Conservation (phyloP, 2,329 filamentous ascomycete species). For the Microdochium nivale region DNA sequence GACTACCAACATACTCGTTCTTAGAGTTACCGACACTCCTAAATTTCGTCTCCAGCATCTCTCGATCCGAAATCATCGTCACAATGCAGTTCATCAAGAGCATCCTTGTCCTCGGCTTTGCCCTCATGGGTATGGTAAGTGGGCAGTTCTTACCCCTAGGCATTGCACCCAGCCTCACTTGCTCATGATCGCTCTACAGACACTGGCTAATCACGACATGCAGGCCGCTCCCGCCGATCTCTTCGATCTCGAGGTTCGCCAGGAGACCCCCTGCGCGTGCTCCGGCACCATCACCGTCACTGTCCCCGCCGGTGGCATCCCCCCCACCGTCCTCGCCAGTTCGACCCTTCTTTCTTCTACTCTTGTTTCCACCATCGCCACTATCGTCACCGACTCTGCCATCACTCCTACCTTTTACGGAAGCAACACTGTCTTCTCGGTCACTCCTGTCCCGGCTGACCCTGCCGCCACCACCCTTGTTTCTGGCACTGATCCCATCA, state of each 20-base stretch:
- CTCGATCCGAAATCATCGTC: constrained; percentile 5
- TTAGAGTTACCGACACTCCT: not conserved
- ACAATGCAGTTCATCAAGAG: constrained; percentile 19
- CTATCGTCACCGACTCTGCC: not conserved
- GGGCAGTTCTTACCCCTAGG: not conserved
- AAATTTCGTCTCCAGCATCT: constrained; percentile 5
- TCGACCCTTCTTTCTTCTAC: constrained; percentile 1
- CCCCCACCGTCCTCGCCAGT: constrained; percentile 2
- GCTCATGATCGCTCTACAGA: not conserved
- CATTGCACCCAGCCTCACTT: not conserved
- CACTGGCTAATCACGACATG: not conserved
- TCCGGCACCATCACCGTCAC: constrained; percentile 11
- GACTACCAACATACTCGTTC: not conserved
- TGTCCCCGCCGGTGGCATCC: constrained; percentile 1
- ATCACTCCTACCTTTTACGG: no score
- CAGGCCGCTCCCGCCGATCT: constrained; percentile 1
- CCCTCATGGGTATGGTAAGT: constrained; percentile 17
- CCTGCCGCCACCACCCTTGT: no score
- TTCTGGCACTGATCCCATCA: no score
- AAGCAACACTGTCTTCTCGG: not conserved
- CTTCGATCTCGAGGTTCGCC: constrained; percentile 5
- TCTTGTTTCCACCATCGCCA: not conserved
- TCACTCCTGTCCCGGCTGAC: not conserved
- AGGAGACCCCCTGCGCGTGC: constrained; percentile 13
- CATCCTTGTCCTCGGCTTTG: constrained; percentile 12